phyloP scores from a whole-genome alignment of 139 green algal species.

The Haematococcus sp. region DNA sequence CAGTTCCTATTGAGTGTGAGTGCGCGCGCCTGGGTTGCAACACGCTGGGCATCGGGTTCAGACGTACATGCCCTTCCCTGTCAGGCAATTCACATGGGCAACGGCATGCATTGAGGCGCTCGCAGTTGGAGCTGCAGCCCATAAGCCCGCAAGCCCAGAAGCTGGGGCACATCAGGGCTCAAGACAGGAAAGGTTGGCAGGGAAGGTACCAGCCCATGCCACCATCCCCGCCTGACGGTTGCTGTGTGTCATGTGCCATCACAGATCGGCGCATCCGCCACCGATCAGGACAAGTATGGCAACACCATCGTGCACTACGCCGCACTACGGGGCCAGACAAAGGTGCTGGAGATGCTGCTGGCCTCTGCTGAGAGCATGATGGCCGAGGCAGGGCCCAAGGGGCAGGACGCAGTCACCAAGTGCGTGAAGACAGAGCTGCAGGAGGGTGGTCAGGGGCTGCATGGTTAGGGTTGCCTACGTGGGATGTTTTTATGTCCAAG shows the following conservation, averaged over 20 bases:
- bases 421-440: too few species aligned
- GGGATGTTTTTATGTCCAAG: too few species aligned
- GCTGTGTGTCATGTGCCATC: neutral
- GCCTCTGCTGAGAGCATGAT: neutral
- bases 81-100: too few species aligned
- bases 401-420: too few species aligned
- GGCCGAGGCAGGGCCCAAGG: neutral
- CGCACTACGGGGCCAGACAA: neutral
- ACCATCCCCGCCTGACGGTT: neutral
- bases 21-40: too few species aligned
- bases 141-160: neutral
- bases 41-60: too few species aligned
- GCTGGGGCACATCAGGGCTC: neutral
- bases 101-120: neutral
- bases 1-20: slow-evolving; percentile 9
- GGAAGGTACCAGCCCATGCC: neutral
- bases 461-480: too few species aligned
- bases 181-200: neutral
- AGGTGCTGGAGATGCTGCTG: slow-evolving; percentile 6
- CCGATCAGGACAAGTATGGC: slow-evolving; percentile 2
- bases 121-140: neutral
- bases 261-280: neutral
- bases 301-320: slow-evolving; percentile 10
- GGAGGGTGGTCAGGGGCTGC: too few species aligned
- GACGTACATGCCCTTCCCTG: too few species aligned